These are phyloP conservation scores for Hypomontagnella submonticulosa DNA, from an alignment of 495 filamentous ascomycete species.

Conservation along the genomic window DNA sequence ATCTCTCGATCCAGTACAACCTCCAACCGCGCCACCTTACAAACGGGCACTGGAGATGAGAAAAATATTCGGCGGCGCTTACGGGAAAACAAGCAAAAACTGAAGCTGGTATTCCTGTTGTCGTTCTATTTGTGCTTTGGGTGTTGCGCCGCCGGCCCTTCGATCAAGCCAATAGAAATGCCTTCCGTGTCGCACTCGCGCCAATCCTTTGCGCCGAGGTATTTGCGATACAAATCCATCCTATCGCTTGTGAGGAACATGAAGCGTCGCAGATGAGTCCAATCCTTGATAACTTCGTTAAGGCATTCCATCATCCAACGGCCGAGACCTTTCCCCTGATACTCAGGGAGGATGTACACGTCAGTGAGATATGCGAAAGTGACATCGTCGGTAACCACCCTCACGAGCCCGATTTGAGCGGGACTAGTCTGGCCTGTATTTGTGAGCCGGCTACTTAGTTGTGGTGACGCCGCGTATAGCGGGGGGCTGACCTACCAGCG, in stretches of 20 bases:
- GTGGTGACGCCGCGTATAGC: neutral
- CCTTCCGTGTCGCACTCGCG: slow-evolving; percentile 45
- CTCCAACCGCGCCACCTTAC: slow-evolving; percentile 95
- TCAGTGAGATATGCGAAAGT: slow-evolving; percentile 78
- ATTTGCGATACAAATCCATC: slow-evolving; percentile 59
- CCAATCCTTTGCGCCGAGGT: slow-evolving; percentile 58
- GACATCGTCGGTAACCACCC: slow-evolving; percentile 71
- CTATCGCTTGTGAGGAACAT: slow-evolving; percentile 61
- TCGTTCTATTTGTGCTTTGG: slow-evolving; percentile 10
- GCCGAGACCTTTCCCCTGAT: slow-evolving; percentile 70
- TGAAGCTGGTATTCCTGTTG: slow-evolving; percentile 12
- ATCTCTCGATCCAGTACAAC: slow-evolving; percentile 92
- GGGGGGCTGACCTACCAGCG: slow-evolving; percentile 40
- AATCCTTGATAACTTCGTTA: slow-evolving; percentile 62
- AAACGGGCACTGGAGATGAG: slow-evolving; percentile 88
- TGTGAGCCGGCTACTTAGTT: slow-evolving; percentile 6
- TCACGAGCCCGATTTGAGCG: slow-evolving; percentile 65
- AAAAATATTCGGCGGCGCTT: slow-evolving; percentile 77
- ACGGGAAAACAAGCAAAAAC: slow-evolving; percentile 73
- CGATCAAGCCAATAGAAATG: slow-evolving; percentile 36
- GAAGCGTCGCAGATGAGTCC: slow-evolving; percentile 67
- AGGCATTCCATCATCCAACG: slow-evolving; percentile 70
- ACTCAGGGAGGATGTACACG: slow-evolving; percentile 67
- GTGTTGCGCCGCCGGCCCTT: slow-evolving; percentile 38
- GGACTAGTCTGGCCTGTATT: slow-evolving; percentile 30